Evolutionary conservation across 1,139 yeast genomes (phyloP).

Genomic region (Pichia sp.): DNA sequence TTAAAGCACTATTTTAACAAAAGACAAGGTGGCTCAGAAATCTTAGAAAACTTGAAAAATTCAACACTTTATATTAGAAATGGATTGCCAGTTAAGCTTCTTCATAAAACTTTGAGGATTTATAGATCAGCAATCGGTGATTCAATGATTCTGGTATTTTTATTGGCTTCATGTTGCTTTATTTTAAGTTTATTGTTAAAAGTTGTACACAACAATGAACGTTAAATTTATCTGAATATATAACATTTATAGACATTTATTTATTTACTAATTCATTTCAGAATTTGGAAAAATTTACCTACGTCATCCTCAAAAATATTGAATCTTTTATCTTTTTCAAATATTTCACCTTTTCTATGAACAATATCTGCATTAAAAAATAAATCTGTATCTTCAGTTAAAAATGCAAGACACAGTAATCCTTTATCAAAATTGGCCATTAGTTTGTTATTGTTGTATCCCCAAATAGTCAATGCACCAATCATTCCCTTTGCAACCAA

Average conservation of each 20-base stretch:
- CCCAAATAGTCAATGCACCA: slow-evolving; percentile 24
- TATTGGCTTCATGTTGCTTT: slow-evolving; percentile 19
- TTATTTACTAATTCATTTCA: not conserved
- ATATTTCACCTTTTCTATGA: not conserved
- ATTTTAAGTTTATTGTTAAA: slow-evolving; percentile 21
- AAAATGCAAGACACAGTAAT: slow-evolving; percentile 21
- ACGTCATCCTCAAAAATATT: slow-evolving; percentile 9
- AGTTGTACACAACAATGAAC: slow-evolving; percentile 15
- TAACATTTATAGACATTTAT: not conserved
- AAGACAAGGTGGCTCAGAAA: slow-evolving; percentile 25
- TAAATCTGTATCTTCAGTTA: slow-evolving; percentile 19
- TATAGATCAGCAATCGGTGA: slow-evolving; percentile 24
- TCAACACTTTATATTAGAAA: slow-evolving; percentile 33
- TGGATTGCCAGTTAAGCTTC: slow-evolving; percentile 27
- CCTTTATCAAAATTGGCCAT: slow-evolving; percentile 4
- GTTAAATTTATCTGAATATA: not conserved
- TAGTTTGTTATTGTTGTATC: slow-evolving; percentile 16
- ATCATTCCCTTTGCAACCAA: slow-evolving; percentile 33
- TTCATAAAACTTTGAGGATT: slow-evolving; percentile 25
- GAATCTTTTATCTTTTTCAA: not conserved
- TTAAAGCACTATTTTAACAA: slow-evolving; percentile 27
- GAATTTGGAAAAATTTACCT: slow-evolving; percentile 5
- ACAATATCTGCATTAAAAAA: slow-evolving; percentile 8
- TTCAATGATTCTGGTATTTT: slow-evolving; percentile 20
- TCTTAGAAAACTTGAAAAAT: slow-evolving; percentile 26